Percentiles rank a stretch among this genome's conserved stretches.
Evolutionary conservation across 2,329 filamentous ascomycete species (phyloP).

Genomic region (Alternaria panax): DNA sequence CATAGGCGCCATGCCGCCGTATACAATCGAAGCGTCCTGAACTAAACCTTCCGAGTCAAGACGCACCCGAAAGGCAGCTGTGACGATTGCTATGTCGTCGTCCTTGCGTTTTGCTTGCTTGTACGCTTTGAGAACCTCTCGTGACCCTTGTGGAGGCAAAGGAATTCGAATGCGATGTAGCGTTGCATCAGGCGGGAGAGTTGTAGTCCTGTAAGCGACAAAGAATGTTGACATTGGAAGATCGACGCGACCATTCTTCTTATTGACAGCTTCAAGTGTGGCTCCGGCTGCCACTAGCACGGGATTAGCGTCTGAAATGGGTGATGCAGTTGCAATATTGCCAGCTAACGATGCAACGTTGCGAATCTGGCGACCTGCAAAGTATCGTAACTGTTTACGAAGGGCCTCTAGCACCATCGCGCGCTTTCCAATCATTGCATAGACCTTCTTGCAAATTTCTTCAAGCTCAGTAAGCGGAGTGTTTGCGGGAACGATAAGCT

Average conservation of each 20-base stretch:
- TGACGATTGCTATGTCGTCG: slow-evolving; percentile 97
- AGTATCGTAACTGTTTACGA: slow-evolving; percentile 94
- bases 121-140: slow-evolving; percentile 85
- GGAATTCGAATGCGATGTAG: slow-evolving; percentile 86
- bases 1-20: slow-evolving; percentile 91
- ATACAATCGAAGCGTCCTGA: slow-evolving; percentile 78
- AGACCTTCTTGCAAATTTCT: slow-evolving; percentile 77
- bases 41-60: slow-evolving; percentile 74
- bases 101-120: slow-evolving; percentile 97
- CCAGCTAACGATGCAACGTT: slow-evolving; percentile 95
- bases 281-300: slow-evolving; percentile 87
- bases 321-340: slow-evolving; percentile 90
- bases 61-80: slow-evolving; percentile 77
- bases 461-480: slow-evolving; percentile 90
- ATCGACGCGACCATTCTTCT: slow-evolving; percentile 64
- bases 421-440: slow-evolving; percentile 54
- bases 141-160: slow-evolving; percentile 66
- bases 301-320: slow-evolving; percentile 93
- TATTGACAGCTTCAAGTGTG: slow-evolving; percentile 77
- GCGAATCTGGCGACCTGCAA: slow-evolving; percentile 91
- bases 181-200: slow-evolving; percentile 78
- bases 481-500: slow-evolving; percentile 84
- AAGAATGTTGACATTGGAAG: slow-evolving; percentile 85
- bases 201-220: slow-evolving; percentile 84
- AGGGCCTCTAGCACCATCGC: slow-evolving; percentile 62